Conservation (phyloP, 345 rosid species). For the Camelina neglecta region DNA sequence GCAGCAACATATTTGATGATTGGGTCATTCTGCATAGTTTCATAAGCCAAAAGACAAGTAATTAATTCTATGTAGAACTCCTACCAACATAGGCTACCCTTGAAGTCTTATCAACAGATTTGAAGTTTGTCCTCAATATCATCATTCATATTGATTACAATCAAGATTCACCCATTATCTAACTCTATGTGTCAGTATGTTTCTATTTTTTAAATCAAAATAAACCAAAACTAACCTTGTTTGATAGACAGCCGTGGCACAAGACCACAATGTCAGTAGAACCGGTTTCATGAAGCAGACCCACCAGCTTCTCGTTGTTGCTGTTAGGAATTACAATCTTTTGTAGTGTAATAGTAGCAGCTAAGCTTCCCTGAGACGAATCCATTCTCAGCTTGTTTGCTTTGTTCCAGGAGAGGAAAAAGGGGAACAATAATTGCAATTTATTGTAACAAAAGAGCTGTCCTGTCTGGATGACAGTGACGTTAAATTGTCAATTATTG, state of each 20-base stretch:
- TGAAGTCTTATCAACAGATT: background rate
- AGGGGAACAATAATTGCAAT: background rate
- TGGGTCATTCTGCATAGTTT: slow-evolving; percentile 51
- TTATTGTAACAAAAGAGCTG: no score
- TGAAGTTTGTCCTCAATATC: background rate
- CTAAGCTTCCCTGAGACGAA: slow-evolving; percentile 43
- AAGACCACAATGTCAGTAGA: slow-evolving; percentile 62
- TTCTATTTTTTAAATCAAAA: background rate
- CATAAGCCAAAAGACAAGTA: background rate
- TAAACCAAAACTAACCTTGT: slow-evolving; percentile 51
- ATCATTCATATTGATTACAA: slow-evolving; percentile 7
- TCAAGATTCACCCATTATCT: slow-evolving; percentile 3
- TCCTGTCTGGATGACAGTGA: no score
- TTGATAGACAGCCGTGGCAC: slow-evolving; percentile 76
- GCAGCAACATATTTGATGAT: slow-evolving; percentile 61
- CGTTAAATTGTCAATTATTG: background rate
- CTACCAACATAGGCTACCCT: background rate
- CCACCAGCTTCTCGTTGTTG: slow-evolving; percentile 65
- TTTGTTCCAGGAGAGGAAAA: background rate
- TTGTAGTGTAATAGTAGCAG: slow-evolving; percentile 35
- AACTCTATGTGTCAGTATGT: background rate
- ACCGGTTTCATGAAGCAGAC: slow-evolving; percentile 65
- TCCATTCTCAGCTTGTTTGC: slow-evolving; percentile 45
- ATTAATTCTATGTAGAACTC: background rate
- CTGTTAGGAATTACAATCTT: slow-evolving; percentile 57